Conservation (phyloP, 169 alveolate genomes). For the Plasmodium relictum region DNA sequence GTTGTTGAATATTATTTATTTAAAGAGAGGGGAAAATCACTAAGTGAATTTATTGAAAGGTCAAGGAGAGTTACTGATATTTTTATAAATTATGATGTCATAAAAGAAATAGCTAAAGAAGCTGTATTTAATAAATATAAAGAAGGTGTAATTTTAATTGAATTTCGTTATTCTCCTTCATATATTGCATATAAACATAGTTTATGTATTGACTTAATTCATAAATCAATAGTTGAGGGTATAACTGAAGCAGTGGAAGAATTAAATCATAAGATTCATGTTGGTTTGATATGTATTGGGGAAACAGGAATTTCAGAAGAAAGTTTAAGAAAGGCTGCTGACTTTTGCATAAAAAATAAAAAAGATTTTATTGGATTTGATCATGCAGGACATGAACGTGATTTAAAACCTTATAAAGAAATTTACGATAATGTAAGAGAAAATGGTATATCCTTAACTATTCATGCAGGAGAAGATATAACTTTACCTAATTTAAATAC, state of each 20-base stretch:
- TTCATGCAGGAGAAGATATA: conserved; percentile 79
- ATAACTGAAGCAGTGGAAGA: conserved; percentile 60
- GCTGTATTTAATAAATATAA: conserved; percentile 77
- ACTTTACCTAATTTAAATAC: conserved; percentile 78
- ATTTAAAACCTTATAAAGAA: conserved; percentile 55
- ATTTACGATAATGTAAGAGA: conserved; percentile 71
- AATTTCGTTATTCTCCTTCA: conserved; percentile 78
- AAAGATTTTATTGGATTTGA: conserved; percentile 78
- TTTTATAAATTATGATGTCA: conserved; percentile 30
- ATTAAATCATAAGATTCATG: conserved; percentile 44
- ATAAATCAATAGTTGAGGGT: conserved; percentile 65
- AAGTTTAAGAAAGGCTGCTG: conserved; percentile 73
- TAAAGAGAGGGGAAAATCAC: conserved; percentile 53
- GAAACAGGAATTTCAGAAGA: conserved; percentile 68
- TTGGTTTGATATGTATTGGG: conserved; percentile 59
- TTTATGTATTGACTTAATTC: conserved; percentile 62
- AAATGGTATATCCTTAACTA: conserved; percentile 67
- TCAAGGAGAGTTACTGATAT: conserved; percentile 45
- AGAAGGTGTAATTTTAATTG: conserved; percentile 79
- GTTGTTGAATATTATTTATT: conserved; percentile 69
- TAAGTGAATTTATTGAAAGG: conserved; percentile 36
- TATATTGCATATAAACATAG: conserved; percentile 54
- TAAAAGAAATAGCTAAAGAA: conserved; percentile 62
- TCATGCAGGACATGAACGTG: conserved; percentile 78
- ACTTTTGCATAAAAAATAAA: conserved; percentile 60